Conservation (phyloP, 164 flowering plant species). For the Stephania japonica region DNA sequence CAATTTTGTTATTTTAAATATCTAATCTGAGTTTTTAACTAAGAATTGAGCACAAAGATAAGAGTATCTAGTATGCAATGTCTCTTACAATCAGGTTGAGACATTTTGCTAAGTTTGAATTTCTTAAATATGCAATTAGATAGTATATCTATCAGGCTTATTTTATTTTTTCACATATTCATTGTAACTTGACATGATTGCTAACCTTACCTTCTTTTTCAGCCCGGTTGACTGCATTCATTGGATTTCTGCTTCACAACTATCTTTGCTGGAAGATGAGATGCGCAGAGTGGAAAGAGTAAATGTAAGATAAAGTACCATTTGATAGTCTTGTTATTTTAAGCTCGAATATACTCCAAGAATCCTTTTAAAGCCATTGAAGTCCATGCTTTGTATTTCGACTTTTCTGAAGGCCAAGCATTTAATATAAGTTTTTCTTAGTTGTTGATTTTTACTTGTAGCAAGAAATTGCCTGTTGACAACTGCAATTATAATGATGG, state of each 20-base stretch:
- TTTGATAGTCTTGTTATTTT: neutral
- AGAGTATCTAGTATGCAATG: neutral
- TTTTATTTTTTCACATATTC: neutral
- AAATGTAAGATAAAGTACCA: slow-evolving; percentile 50
- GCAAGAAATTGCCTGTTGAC: neutral
- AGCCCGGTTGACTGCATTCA: slow-evolving; percentile 99
- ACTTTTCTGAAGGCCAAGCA: neutral
- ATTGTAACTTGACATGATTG: neutral
- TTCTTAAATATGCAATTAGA: neutral
- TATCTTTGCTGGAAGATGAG: slow-evolving; percentile 94
- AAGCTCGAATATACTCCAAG: neutral
- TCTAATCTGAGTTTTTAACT: neutral
- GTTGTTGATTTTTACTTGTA: neutral
- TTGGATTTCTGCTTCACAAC: slow-evolving; percentile 92
- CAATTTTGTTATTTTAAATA: neutral
- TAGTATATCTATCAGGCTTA: neutral
- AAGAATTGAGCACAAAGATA: neutral
- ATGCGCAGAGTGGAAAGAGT: slow-evolving; percentile 96
- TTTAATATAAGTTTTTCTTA: neutral
- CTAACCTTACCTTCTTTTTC: slow-evolving; percentile 17
- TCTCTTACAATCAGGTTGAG: neutral
- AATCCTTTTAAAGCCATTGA: neutral
- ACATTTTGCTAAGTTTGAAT: neutral
- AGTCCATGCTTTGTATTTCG: neutral
- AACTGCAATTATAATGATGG: no score